Base-by-base conservation (phyloP, 1,139 yeast genomes). In the Suhomyces chickasaworum region DNA sequence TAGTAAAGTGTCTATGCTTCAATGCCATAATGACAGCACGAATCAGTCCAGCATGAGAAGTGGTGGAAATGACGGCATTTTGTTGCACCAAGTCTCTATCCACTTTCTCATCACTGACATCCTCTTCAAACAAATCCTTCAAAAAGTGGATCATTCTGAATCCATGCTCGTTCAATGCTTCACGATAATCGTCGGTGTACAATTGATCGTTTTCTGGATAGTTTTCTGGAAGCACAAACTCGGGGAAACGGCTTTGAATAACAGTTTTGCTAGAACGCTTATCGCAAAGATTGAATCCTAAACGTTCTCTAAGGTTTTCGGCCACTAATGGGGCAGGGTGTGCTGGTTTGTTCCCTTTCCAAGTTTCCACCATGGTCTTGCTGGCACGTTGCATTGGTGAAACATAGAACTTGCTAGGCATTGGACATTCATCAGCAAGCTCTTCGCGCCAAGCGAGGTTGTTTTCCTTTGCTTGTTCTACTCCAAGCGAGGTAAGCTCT, bases 401-500 rank as follows among this genome's bases (percentile, higher is more conserved):
- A 3, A 58, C 65, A 39, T 56, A 63, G 47, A 60, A 63, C 46
- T 55, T 55, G 44, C 53, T 40, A 1, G 66, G 66, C 13, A 61
- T 33, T 1, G 63, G 63, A 5, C 58, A 57, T 2, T 63, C 63
- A 21, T 50, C 44, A 13, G 43, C 52, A 3, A 60, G 43, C 38
- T 59, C 60, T 17, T 46, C 41, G 34, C 49, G 46, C 65, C 64
- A 61, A 13, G 55, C 57, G n/a, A 36, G 46, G 45, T 55, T 47
- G 46, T 61, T 61, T 33, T 57, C 60, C 41, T 57, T 57, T 15
- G 78, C 79, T 52, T 73, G 78, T 13, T 52, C 52, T 20, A 59
- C 47, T 1, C 79, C 78, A 46, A 67, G 59, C 2, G 59, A 65
- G 13, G 78, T 73, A 52, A 75, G 68, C 37, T 65, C 68, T 7